Evolutionary conservation across 148 eudicot genomes (phyloP).

Genomic region (Dianthus caryophyllus): DNA sequence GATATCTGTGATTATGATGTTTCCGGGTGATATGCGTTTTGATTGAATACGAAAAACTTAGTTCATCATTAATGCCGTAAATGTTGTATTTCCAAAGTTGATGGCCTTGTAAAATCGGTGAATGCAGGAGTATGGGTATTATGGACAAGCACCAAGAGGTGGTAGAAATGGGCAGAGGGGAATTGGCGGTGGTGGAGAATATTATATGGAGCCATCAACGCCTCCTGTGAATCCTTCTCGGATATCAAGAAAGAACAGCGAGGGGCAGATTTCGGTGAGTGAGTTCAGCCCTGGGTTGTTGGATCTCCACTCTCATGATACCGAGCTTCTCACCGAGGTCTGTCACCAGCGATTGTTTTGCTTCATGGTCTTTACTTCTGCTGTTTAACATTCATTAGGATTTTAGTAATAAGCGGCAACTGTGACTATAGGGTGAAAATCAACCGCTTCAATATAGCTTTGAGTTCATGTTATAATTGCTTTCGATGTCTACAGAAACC

Average conservation of each 20-base stretch:
- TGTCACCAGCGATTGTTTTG: background rate
- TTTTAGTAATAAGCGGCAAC: background rate
- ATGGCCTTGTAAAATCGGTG: constrained; percentile 11
- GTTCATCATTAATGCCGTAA: background rate
- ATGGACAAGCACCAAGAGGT: constrained; percentile 69
- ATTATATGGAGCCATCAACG: constrained; percentile 47
- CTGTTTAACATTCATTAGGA: background rate
- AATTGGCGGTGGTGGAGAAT: constrained; percentile 44
- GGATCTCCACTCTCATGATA: constrained; percentile 89
- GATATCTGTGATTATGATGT: background rate
- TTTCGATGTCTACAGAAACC: background rate
- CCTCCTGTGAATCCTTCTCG: constrained; percentile 56
- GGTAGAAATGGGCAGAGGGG: constrained; percentile 47
- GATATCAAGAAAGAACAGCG: constrained; percentile 49
- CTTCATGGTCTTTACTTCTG: background rate
- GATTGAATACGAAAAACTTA: background rate
- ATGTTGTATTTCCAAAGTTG: background rate
- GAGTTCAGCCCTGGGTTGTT: constrained; percentile 82
- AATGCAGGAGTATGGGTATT: constrained; percentile 64
- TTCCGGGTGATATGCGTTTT: background rate
- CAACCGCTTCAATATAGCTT: background rate
- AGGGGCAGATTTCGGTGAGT: constrained; percentile 46
- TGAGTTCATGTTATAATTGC: background rate
- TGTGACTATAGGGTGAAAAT: background rate
- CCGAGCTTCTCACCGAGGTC: constrained; percentile 89